These are phyloP conservation scores for Diaporthe batatas DNA, from an alignment of 2,329 filamentous ascomycete species.

Conservation along the genomic window DNA sequence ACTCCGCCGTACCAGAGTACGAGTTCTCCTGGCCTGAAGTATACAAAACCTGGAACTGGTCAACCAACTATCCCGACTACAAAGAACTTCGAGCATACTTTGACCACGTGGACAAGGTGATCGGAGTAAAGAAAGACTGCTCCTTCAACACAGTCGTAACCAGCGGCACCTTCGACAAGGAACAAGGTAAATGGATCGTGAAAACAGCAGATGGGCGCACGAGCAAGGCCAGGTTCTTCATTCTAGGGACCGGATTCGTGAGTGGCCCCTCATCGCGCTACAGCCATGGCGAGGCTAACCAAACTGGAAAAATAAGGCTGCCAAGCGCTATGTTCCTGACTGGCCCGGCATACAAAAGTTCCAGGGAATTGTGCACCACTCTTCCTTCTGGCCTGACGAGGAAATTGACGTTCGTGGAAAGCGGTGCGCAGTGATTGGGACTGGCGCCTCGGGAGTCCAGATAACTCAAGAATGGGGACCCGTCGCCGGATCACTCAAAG, in stretches of 20 bases:
- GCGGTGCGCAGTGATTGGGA: conserved; percentile 73
- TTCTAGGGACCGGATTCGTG: conserved; percentile 67
- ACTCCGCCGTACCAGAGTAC: conserved; percentile 67
- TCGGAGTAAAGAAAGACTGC: conserved; percentile 68
- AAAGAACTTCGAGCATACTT: conserved; percentile 70
- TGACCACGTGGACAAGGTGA: conserved; percentile 67
- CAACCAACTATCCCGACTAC: conserved; percentile 63
- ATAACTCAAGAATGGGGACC: conserved; percentile 72
- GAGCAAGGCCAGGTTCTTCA: conserved; percentile 63
- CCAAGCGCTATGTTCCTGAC: conserved; percentile 72
- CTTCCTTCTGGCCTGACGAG: conserved; percentile 71
- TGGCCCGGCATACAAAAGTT: conserved; percentile 72
- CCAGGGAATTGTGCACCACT: conserved; percentile 70
- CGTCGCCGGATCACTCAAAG: conserved; percentile 63
- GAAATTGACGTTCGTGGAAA: conserved; percentile 70
- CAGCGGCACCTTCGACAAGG: conserved; percentile 64
- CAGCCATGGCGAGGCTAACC: neutral
- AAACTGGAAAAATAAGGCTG: conserved; percentile 53
- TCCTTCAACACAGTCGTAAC: conserved; percentile 69
- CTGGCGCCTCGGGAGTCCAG: conserved; percentile 74
- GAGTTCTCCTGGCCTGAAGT: conserved; percentile 66
- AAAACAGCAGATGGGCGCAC: conserved; percentile 63
- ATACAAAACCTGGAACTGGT: conserved; percentile 70
- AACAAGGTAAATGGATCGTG: conserved; percentile 57
- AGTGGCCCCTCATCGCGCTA: conserved; percentile 39